Evolutionary conservation across 306 rosid species (phyloP).

Genomic region (Quercus ilex): DNA sequence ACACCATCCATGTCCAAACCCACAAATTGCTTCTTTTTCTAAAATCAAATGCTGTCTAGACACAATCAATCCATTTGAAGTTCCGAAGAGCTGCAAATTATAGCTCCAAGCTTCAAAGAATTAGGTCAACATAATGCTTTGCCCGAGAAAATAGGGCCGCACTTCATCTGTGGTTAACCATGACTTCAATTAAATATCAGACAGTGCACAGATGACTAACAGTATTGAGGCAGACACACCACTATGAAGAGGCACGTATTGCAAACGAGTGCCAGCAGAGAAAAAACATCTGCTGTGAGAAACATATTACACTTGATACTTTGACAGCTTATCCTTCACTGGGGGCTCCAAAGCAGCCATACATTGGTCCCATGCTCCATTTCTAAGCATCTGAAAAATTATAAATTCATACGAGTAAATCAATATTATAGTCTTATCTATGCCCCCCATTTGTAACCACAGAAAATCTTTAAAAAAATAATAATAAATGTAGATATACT

Average conservation of each 20-base stretch:
- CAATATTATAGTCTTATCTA: neutral
- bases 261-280: conserved; percentile 11
- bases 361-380: conserved; percentile 99
- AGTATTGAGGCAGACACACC: conserved; percentile 39
- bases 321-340: conserved; percentile 80
- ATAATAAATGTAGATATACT: neutral
- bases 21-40: conserved; percentile 34
- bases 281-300: neutral
- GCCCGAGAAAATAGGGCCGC: conserved; percentile 35
- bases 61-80: conserved; percentile 32
- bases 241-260: conserved; percentile 29
- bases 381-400: conserved; percentile 72
- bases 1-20: conserved; percentile 44
- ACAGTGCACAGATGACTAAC: conserved; percentile 41
- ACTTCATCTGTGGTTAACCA: conserved; percentile 31
- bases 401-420: neutral
- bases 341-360: conserved; percentile 92
- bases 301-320: conserved; percentile 65
- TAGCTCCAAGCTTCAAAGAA: conserved; percentile 51
- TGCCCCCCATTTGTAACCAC: neutral
- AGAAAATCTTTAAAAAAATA: neutral
- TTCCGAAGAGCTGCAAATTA: conserved; percentile 30
- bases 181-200: conserved; percentile 27
- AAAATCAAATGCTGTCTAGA: conserved; percentile 26
- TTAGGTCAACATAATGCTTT: conserved; percentile 27